Conservation (phyloP, 495 filamentous ascomycete species). For the Neurospora sp. region DNA sequence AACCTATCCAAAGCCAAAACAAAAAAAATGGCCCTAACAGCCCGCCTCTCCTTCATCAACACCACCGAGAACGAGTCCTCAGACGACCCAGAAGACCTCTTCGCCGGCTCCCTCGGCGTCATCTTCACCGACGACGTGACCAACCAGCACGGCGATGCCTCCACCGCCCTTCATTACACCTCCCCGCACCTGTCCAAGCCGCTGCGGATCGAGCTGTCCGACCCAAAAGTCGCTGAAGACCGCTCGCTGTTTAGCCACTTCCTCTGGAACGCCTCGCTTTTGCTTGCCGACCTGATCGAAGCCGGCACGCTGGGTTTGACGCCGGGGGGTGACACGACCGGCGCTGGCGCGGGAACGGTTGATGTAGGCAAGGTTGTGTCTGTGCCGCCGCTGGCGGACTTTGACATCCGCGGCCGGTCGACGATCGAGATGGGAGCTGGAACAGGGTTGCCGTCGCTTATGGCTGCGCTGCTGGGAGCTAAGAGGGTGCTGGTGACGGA, state of each 20-base stretch:
- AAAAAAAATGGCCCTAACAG: conserved; percentile 29
- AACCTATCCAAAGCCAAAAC: not conserved
- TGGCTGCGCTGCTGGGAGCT: conserved; percentile 55
- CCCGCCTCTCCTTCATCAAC: conserved; percentile 21
- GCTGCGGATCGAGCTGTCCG: conserved; percentile 39
- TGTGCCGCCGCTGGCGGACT: conserved; percentile 5
- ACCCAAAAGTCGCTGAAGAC: conserved; percentile 46
- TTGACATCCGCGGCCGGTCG: conserved; percentile 26
- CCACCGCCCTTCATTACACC: conserved; percentile 54
- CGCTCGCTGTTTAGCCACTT: conserved; percentile 69
- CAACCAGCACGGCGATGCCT: conserved; percentile 65
- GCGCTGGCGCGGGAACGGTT: not conserved
- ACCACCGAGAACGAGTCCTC: conserved; percentile 18
- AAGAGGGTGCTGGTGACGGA: conserved; percentile 58
- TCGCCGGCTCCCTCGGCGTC: conserved; percentile 50
- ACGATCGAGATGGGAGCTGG: conserved; percentile 52
- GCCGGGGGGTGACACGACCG: not conserved
- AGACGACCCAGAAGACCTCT: conserved; percentile 51
- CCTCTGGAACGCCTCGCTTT: conserved; percentile 74
- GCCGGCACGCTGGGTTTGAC: conserved; percentile 22
- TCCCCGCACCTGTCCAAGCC: conserved; percentile 42
- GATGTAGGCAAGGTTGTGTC: not conserved
- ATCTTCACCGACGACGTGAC: conserved; percentile 70
- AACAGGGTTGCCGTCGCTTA: conserved; percentile 63
- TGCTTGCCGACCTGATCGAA: conserved; percentile 62